Evolutionary conservation across 73 alveolate species (phyloP).

Genomic region (Paramecium caudatum): DNA sequence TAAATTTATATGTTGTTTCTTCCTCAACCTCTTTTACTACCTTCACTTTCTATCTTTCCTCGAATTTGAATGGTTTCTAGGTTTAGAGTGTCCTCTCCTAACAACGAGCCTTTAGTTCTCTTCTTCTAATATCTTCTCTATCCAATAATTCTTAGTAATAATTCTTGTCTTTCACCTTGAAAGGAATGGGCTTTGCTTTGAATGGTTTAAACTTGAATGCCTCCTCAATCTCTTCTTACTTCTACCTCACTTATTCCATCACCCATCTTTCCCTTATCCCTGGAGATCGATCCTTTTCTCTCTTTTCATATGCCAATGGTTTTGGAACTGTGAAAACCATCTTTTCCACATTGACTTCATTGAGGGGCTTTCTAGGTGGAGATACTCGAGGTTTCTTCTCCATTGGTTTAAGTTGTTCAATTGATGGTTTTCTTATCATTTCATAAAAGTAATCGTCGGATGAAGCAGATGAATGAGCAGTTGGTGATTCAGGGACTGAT

Average conservation of each 20-base stretch:
- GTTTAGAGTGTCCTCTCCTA: not conserved
- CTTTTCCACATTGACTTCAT: constrained; percentile 38
- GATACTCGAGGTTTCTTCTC: constrained; percentile 3
- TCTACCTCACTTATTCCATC: not conserved
- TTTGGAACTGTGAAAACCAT: constrained; percentile 51
- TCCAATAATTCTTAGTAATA: constrained; percentile 46
- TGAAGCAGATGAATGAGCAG: not conserved
- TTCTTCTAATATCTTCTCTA: constrained; percentile 49
- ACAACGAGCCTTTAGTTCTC: constrained; percentile 13
- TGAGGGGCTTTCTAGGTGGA: not conserved
- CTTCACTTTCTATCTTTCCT: not conserved
- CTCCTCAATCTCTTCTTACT: constrained; percentile 10
- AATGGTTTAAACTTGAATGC: constrained; percentile 60
- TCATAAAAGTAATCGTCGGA: constrained; percentile 47
- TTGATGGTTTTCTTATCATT: not conserved
- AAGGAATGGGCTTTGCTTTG: constrained; percentile 36
- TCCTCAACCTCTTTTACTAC: not conserved
- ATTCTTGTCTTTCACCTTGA: constrained; percentile 39
- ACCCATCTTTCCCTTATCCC: constrained; percentile 61
- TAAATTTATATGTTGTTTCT: not conserved
- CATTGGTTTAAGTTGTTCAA: not conserved
- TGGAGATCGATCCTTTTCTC: constrained; percentile 21
- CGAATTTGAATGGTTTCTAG: constrained; percentile 37
- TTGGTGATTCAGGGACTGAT: not conserved
- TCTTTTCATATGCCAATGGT: not conserved